phyloP scores from a whole-genome alignment of 1,284 basidiomycete species.

The Trichosporon sp. region DNA sequence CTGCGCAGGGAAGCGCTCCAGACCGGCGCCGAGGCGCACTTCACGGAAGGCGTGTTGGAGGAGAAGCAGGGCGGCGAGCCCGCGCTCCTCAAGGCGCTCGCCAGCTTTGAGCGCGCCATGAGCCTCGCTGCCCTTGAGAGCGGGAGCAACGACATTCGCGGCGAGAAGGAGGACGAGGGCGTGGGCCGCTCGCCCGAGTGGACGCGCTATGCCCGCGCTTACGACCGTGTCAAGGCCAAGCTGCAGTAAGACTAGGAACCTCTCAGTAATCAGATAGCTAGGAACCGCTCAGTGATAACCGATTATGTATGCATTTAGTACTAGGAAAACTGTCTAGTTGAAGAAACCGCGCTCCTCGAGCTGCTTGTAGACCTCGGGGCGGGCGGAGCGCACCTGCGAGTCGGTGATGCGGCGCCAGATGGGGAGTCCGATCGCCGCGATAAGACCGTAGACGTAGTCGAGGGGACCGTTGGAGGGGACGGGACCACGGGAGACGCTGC shows the following conservation, averaged over 20 bases:
- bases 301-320: slow-evolving; percentile 12
- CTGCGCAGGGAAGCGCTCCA: slow-evolving; percentile 55
- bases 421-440: slow-evolving; percentile 54
- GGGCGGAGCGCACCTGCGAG: slow-evolving; percentile 31
- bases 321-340: not conserved
- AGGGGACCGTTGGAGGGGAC: slow-evolving; percentile 67
- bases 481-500: slow-evolving; percentile 68
- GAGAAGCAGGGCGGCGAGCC: slow-evolving; percentile 58
- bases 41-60: slow-evolving; percentile 53
- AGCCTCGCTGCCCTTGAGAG: slow-evolving; percentile 53
- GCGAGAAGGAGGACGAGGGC: slow-evolving; percentile 49
- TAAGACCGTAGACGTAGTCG: slow-evolving; percentile 61
- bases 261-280: no score
- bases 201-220: slow-evolving; percentile 50
- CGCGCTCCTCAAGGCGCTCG: slow-evolving; percentile 63
- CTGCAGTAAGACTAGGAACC: slow-evolving; percentile 21
- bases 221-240: slow-evolving; percentile 48
- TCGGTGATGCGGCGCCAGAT: slow-evolving; percentile 56
- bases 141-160: slow-evolving; percentile 63
- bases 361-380: slow-evolving; percentile 35
- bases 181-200: slow-evolving; percentile 47
- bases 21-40: slow-evolving; percentile 59
- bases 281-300: no score
- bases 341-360: slow-evolving; percentile 36
- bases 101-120: slow-evolving; percentile 64